Evolutionary conservation across 2,329 filamentous ascomycete genomes (phyloP).

Genomic region (Colletotrichum tanaceti): DNA sequence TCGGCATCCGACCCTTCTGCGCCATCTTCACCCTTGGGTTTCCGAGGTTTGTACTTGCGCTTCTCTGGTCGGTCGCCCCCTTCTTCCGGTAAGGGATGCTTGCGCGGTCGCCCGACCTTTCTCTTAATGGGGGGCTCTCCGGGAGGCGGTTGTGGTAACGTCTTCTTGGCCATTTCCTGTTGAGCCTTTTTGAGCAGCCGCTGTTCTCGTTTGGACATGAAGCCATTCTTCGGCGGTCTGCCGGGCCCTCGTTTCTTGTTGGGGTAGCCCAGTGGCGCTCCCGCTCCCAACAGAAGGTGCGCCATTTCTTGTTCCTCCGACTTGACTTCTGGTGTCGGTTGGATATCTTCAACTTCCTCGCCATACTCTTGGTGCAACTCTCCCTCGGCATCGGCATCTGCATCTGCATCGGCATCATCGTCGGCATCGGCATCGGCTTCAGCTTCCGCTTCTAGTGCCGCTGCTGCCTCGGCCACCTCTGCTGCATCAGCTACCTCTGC

Average conservation of each 20-base stretch:
- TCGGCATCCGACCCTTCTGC: constrained; percentile 68
- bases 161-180: constrained; percentile 64
- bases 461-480: constrained; percentile 42
- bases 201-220: constrained; percentile 84
- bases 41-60: constrained; percentile 74
- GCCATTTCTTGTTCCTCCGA: constrained; percentile 50
- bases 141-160: constrained; percentile 58
- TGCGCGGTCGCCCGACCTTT: constrained; percentile 73
- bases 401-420: constrained; percentile 46
- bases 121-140: constrained; percentile 68
- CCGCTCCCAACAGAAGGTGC: constrained; percentile 55
- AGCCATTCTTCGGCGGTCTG: constrained; percentile 83
- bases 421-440: constrained; percentile 47
- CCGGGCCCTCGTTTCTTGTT: constrained; percentile 78
- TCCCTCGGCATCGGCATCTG: constrained; percentile 45
- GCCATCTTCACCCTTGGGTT: constrained; percentile 64
- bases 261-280: constrained; percentile 26
- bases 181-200: constrained; percentile 70
- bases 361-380: constrained; percentile 43
- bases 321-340: constrained; percentile 42
- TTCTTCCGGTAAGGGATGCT: constrained; percentile 71
- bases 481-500: constrained; percentile 43
- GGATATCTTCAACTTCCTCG: constrained; percentile 38
- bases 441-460: constrained; percentile 42
- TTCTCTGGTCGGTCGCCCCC: constrained; percentile 67